Base-by-base conservation (phyloP, 805 yeast genomes). In the Babjeviella inositovora region DNA sequence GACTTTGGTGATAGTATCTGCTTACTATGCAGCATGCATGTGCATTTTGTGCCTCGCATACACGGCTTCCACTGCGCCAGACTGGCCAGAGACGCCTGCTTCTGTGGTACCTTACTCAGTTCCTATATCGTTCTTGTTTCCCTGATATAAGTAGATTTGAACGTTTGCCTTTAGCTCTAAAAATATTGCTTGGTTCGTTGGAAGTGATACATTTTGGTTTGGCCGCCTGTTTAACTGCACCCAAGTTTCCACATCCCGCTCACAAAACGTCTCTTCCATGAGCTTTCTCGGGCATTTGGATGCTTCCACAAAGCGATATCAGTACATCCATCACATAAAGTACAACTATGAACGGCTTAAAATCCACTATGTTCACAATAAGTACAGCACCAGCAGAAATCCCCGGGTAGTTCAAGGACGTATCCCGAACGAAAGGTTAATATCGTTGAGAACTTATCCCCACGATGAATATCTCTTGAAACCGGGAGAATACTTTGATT, bases 391-490 rank as follows among this genome's bases (percentile, higher is more conserved):
- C 19, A 37, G 43, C 16, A 37, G 37, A 18, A 50, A 48, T 28
- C 54, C 54, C 2, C 34, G 54, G 11, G 49, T 58, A 5, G 47
- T 57, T 13, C 54, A 53, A 8, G 33, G 48, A 5, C 47, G 41
- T 28, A 41, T 49, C 24, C 33, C 41, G 11, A 37, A 50, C 27
- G 45, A 42, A 25, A 43, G 37, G 8, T 38, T 59, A 14, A 23
- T 51, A 16, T 43, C 63, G 4, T 45, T 59, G 31, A 35, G 68
- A 26, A 45, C 56, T 0, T 36, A 34, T 21, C 53, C 55, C 8
- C 34, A 38, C 11, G 54, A 47, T 23, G 38, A 36, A 18, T 53
- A 51, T 29, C 18, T 32, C 11, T 32, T 45, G 8, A 34, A 32
- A 13, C 41, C 43, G 6, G 58, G 54, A 4, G 50, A 47, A 30